Conservation (phyloP, 176 grass and related monocot genomes). For the Triticum aestivum region DNA sequence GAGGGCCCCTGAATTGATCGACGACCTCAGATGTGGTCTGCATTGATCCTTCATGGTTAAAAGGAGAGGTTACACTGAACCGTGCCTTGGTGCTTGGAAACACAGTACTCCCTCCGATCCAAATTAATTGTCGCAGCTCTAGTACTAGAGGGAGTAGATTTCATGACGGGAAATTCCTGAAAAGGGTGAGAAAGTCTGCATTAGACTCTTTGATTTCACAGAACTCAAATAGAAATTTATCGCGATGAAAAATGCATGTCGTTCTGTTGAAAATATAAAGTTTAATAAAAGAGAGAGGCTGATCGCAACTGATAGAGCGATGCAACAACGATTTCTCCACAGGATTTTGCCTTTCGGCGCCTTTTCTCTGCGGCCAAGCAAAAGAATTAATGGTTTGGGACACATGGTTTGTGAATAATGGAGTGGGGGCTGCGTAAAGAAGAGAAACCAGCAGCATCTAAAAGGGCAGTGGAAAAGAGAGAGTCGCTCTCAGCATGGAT, state of each 20-base stretch:
- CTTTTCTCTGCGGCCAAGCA: not conserved
- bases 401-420: not conserved
- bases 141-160: no score
- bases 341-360: not conserved
- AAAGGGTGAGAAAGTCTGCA: no score
- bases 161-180: not conserved
- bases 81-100: not conserved
- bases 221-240: not conserved
- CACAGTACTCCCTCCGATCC: not conserved
- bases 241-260: not conserved
- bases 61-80: not conserved
- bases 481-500: not conserved
- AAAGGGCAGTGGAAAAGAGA: not conserved
- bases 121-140: no score
- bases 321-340: not conserved
- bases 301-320: not conserved
- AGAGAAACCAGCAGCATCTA: not conserved
- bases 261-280: not conserved
- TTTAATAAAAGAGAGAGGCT: not conserved
- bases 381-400: not conserved
- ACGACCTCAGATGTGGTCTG: not conserved
- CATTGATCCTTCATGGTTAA: not conserved
- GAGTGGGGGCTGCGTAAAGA: conserved; percentile 12
- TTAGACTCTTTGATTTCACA: not conserved
- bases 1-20: not conserved